A percentile compares a stretch with the other conserved stretches of the same genome.
Conservation (phyloP, 164 flowering plant genomes). For the Berberis vulgaris region DNA sequence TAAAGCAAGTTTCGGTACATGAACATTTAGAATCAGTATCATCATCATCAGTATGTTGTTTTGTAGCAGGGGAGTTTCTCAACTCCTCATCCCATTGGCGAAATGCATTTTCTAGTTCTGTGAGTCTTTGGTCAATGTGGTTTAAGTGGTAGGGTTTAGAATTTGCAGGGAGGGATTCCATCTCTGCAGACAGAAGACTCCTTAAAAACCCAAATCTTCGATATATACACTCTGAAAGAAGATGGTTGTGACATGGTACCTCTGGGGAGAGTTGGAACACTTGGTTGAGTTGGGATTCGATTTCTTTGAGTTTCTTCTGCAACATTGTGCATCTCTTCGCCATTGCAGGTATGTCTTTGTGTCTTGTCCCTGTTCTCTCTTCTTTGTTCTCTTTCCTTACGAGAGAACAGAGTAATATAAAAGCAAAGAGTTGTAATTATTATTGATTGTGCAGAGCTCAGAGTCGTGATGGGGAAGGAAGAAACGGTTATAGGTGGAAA, state of each 20-base stretch:
- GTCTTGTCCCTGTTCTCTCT: too few relatives aligned
- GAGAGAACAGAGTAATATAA: too few relatives aligned
- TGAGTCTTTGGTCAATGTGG: constrained; percentile 20
- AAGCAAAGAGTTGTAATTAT: too few relatives aligned
- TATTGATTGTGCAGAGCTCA: too few relatives aligned
- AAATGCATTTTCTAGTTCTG: constrained; percentile 17
- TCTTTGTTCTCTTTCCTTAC: too few relatives aligned
- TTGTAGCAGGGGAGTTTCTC: neutral
- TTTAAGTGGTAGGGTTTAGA: constrained; percentile 20
- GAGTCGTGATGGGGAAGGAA: too few relatives aligned
- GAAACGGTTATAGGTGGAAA: too few relatives aligned
- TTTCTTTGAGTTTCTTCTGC: constrained; percentile 32
- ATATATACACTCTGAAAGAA: constrained; percentile 12
- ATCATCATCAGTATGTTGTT: neutral
- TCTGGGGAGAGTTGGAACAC: constrained; percentile 8
- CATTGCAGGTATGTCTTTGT: constrained; percentile 7
- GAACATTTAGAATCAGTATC: constrained; percentile 23
- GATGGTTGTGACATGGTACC: constrained; percentile 1
- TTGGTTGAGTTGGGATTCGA: constrained; percentile 22
- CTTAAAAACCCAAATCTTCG: constrained; percentile 19
- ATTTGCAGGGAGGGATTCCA: constrained; percentile 14
- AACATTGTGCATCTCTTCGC: constrained; percentile 18
- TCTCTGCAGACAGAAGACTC: constrained; percentile 29
- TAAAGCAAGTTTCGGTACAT: constrained; percentile 30
- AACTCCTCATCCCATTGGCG: constrained; percentile 10